Conservation (phyloP, 1,139 yeast genomes). For the Barnettozyma hawaiiensis region DNA sequence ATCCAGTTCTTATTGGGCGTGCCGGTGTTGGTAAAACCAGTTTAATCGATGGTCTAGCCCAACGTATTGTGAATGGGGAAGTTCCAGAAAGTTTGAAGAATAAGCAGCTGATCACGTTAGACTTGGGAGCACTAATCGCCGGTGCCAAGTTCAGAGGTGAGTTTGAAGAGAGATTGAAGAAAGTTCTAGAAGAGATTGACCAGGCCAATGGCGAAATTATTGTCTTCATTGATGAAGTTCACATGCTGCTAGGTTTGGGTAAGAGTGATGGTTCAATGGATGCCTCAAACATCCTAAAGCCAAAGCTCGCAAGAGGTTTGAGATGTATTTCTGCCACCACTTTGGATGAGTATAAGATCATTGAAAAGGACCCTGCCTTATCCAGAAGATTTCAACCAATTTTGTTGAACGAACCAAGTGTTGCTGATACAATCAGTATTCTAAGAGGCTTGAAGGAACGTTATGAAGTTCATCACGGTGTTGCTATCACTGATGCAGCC, state of each 20-base stretch:
- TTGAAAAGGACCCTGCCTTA: conserved; percentile 87
- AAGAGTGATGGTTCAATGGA: conserved; percentile 95
- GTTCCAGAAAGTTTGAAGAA: conserved; percentile 93
- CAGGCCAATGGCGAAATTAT: conserved; percentile 73
- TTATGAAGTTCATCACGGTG: conserved; percentile 97
- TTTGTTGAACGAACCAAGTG: conserved; percentile 82
- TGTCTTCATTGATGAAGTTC: conserved; percentile 88
- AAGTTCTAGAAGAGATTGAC: conserved; percentile 81
- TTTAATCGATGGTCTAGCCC: conserved; percentile 93
- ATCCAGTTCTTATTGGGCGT: conserved; percentile 88
- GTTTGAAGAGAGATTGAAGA: conserved; percentile 84
- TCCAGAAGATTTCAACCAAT: conserved; percentile 93
- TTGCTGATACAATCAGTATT: conserved; percentile 86
- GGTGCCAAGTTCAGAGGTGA: conserved; percentile 97
- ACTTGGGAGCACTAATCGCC: conserved; percentile 82
- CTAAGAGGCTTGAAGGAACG: conserved; percentile 89
- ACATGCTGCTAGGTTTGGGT: conserved; percentile 85
- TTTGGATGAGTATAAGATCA: conserved; percentile 80
- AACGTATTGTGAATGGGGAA: conserved; percentile 81
- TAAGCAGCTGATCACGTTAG: conserved; percentile 76
- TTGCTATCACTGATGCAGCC: conserved; percentile 89
- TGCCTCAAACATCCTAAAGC: conserved; percentile 88
- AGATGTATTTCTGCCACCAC: conserved; percentile 98
- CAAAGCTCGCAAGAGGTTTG: conserved; percentile 90
- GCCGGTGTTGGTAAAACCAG: conserved; percentile 99